phyloP scores from a whole-genome alignment of 2,329 filamentous ascomycete species.

The Aspergillus sp. region DNA sequence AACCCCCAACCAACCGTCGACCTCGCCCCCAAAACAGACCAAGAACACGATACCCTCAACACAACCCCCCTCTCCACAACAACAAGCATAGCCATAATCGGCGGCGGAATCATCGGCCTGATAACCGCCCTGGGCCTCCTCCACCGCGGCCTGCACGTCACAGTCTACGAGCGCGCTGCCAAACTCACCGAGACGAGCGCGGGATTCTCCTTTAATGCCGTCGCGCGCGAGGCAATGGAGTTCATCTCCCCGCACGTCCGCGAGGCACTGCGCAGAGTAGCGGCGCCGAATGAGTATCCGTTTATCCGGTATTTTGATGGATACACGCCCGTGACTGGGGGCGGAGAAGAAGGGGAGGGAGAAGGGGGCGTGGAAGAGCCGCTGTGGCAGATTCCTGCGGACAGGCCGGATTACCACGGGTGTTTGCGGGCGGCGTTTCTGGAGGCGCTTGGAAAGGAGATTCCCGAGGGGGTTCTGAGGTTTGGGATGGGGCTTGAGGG shows the following conservation, averaged over 20 bases:
- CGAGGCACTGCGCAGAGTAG: background rate
- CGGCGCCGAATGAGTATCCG: background rate
- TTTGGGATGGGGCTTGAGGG: background rate
- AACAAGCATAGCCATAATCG: constrained; percentile 14
- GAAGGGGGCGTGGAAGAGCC: background rate
- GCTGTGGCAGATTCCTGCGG: background rate
- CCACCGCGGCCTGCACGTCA: constrained; percentile 4
- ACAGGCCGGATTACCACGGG: background rate
- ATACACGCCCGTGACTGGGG: background rate
- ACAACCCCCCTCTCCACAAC: background rate
- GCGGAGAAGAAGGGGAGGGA: too few relatives aligned
- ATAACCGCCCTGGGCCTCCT: constrained; percentile 14
- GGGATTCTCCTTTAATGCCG: constrained; percentile 4
- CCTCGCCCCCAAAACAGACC: too few relatives aligned
- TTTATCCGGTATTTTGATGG: constrained; percentile 3
- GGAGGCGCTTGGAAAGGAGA: background rate
- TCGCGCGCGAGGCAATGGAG: constrained; percentile 7
- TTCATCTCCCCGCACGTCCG: background rate
- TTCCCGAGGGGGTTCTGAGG: background rate
- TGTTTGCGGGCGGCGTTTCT: constrained; percentile 1
- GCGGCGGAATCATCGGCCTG: constrained; percentile 17
- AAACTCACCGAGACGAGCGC: constrained; percentile 12
- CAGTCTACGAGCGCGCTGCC: constrained; percentile 8
- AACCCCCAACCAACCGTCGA: too few relatives aligned
- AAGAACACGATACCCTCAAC: too few relatives aligned